Evolutionary conservation across 768 basidiomycete genomes (phyloP).

Genomic region (Boletellus ananas): DNA sequence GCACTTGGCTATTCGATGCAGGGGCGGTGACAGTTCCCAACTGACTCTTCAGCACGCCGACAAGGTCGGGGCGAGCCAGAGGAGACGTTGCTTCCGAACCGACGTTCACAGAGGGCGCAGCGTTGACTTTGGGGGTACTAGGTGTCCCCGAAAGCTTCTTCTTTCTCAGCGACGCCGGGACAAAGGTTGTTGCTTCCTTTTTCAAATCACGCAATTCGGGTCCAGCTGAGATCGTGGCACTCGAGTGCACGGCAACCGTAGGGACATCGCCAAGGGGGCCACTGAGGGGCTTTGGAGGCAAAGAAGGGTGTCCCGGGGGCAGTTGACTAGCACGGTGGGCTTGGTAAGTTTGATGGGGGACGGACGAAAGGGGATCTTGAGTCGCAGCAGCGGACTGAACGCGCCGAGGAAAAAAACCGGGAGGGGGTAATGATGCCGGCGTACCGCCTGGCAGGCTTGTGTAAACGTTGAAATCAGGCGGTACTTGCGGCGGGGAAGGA

Average conservation of each 20-base stretch:
- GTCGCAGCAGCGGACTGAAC: conserved; percentile 48
- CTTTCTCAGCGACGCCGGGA: conserved; percentile 78
- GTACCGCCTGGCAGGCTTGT: conserved; percentile 17
- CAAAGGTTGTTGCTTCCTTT: conserved; percentile 91
- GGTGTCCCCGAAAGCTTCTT: conserved; percentile 47
- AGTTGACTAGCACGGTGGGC: conserved; percentile 53
- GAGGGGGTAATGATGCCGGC: conserved; percentile 46
- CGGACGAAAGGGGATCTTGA: conserved; percentile 74
- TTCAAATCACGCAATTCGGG: conserved; percentile 90
- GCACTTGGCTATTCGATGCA: conserved; percentile 10
- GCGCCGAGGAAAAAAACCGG: conserved; percentile 62
- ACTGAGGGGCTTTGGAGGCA: conserved; percentile 39
- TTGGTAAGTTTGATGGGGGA: conserved; percentile 78
- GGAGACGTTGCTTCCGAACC: conserved; percentile 22
- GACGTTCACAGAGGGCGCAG: conserved; percentile 54
- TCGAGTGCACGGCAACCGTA: conserved; percentile 38
- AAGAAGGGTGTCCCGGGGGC: conserved; percentile 37
- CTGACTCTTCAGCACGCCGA: conserved; percentile 57
- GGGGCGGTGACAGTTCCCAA: conserved; percentile 43
- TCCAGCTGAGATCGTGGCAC: conserved; percentile 77
- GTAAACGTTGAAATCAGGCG: conserved; percentile 12
- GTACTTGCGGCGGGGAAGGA: conserved; percentile 15
- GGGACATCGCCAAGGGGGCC: conserved; percentile 36
- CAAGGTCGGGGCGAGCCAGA: conserved; percentile 60
- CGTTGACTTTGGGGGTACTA: conserved; percentile 48